These are phyloP conservation scores for Sedum album DNA, from an alignment of 164 flowering plant genomes.

Conservation along the genomic window DNA sequence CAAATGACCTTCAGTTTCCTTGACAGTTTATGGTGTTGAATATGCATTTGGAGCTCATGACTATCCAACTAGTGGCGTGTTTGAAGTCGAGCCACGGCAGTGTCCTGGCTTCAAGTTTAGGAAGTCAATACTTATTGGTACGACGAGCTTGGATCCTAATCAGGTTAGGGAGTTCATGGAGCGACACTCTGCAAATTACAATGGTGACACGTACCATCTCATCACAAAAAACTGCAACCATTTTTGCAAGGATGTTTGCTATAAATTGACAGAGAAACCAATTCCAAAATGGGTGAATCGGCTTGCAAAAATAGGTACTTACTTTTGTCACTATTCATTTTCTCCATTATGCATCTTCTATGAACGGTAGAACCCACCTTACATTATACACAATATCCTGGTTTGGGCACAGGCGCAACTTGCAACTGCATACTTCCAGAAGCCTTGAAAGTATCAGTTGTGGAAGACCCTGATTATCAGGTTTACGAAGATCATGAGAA, in stretches of 20 bases:
- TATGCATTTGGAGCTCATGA: conserved; percentile 99
- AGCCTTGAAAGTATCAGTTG: conserved; percentile 33
- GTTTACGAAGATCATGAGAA: conserved; percentile 32
- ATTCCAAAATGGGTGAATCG: conserved; percentile 97
- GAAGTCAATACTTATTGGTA: conserved; percentile 84
- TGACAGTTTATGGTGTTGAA: conserved; percentile 90
- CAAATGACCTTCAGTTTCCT: not conserved
- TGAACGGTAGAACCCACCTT: not conserved
- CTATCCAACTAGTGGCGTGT: conserved; percentile 81
- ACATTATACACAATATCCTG: not conserved
- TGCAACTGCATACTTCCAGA: conserved; percentile 55
- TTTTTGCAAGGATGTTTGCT: conserved; percentile 86
- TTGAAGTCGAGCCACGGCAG: conserved; percentile 93
- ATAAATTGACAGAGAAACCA: conserved; percentile 67
- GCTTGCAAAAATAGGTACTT: conserved; percentile 81
- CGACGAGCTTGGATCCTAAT: conserved; percentile 57
- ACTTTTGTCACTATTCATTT: not conserved
- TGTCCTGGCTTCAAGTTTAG: conserved; percentile 97
- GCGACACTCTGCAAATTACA: conserved; percentile 53
- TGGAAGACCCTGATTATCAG: conserved; percentile 27
- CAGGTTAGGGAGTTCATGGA: conserved; percentile 93
- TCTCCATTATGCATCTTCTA: not conserved
- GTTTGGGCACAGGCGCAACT: conserved; percentile 30
- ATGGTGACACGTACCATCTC: conserved; percentile 88
- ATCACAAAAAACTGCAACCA: conserved; percentile 96